phyloP scores from a whole-genome alignment of 2,329 filamentous ascomycete genomes.

The Colletotrichum falcatum region DNA sequence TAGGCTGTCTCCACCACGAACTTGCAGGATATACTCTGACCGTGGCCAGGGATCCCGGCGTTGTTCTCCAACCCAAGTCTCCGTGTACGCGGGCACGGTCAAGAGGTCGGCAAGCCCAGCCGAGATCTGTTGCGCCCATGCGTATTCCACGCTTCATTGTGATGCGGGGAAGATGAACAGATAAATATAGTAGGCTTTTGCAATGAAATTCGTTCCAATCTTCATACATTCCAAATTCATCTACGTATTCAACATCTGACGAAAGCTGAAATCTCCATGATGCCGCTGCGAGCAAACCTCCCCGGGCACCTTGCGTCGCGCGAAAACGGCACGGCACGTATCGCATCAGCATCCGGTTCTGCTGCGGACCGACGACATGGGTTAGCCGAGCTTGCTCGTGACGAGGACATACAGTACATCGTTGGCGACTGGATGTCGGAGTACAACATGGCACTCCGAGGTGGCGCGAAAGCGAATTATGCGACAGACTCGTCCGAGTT shows the following conservation, averaged over 20 bases:
- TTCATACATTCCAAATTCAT: not conserved
- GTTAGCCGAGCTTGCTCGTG: constrained; percentile 42
- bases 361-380: constrained; percentile 45
- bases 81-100: not conserved
- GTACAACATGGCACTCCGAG: constrained; percentile 63
- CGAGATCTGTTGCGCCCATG: not conserved
- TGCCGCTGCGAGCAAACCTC: constrained; percentile 2
- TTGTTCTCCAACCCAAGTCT: too few species aligned
- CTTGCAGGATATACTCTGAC: too few species aligned
- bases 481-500: constrained; percentile 48
- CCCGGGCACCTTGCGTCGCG: not conserved
- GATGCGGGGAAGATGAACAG: too few species aligned
- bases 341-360: constrained; percentile 49
- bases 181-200: too few species aligned
- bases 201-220: too few species aligned
- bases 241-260: not conserved
- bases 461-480: constrained; percentile 44
- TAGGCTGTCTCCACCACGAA: too few species aligned
- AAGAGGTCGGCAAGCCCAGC: not conserved
- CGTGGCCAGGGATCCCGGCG: too few species aligned
- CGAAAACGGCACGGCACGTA: constrained; percentile 38
- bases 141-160: not conserved
- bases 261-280: not conserved
- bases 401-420: constrained; percentile 51
- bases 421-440: constrained; percentile 56